These are phyloP conservation scores for Trametes gibbosa DNA, from an alignment of 768 basidiomycete genomes.

Conservation along the genomic window DNA sequence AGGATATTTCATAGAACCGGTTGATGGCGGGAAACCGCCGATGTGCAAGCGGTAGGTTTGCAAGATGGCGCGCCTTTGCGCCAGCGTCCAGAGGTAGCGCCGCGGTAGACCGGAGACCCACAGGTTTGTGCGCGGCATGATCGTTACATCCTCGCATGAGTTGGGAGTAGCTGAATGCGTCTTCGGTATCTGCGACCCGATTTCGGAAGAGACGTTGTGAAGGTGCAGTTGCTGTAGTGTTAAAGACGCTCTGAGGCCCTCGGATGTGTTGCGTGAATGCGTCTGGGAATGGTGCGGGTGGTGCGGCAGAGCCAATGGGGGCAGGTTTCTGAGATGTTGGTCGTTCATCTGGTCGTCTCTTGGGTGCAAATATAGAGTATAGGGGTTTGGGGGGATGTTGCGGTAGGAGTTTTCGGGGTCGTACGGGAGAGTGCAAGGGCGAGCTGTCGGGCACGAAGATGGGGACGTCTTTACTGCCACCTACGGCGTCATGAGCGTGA, in stretches of 20 bases:
- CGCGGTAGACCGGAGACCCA: neutral
- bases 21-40: slow-evolving; percentile 19
- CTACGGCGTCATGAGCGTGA: neutral
- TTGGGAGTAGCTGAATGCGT: neutral
- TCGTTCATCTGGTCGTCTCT: slow-evolving; percentile 14
- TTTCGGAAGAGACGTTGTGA: neutral
- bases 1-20: slow-evolving; percentile 2
- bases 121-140: neutral
- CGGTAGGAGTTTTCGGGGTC: slow-evolving; percentile 9
- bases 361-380: slow-evolving; percentile 47
- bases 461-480: slow-evolving; percentile 38
- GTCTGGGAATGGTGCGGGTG: slow-evolving; percentile 47
- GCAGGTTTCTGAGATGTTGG: slow-evolving; percentile 17
- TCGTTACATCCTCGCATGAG: neutral
- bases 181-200: neutral
- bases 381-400: slow-evolving; percentile 31
- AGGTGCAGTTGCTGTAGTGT: neutral
- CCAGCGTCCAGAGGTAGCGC: neutral
- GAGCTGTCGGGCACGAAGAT: slow-evolving; percentile 43
- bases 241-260: slow-evolving; percentile 47
- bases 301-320: neutral
- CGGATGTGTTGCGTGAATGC: slow-evolving; percentile 56
- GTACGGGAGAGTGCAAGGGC: slow-evolving; percentile 28
- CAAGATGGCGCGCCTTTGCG: neutral
- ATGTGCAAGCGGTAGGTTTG: slow-evolving; percentile 2